Evolutionary conservation across 805 yeast genomes (phyloP).

Genomic region (Candida chauliodis): DNA sequence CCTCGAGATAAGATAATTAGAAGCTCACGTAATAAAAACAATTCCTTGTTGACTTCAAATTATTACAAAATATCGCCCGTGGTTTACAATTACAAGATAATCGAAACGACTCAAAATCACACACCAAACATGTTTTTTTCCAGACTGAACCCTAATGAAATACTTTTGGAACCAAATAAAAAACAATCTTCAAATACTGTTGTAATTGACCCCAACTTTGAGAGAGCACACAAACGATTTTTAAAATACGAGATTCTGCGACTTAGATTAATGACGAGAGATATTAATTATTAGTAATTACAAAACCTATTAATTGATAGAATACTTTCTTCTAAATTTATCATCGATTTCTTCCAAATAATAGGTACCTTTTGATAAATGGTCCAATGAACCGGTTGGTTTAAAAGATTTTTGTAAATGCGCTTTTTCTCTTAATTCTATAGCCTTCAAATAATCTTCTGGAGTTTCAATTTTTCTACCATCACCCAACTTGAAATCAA

Average conservation of each 20-base stretch:
- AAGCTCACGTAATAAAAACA: conserved; percentile 1
- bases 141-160: too few species aligned
- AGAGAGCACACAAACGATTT: neutral
- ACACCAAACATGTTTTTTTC: too few species aligned
- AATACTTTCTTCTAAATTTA: conserved; percentile 80
- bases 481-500: conserved; percentile 61
- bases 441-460: conserved; percentile 73
- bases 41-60: neutral
- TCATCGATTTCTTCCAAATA: conserved; percentile 84
- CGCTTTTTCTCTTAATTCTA: conserved; percentile 82
- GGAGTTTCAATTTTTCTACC: conserved; percentile 70
- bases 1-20: neutral
- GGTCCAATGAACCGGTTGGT: conserved; percentile 78
- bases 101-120: too few species aligned
- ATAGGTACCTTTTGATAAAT: conserved; percentile 71
- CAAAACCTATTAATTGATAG: conserved; percentile 54
- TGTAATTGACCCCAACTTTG: neutral
- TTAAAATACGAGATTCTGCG: neutral
- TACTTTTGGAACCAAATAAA: neutral
- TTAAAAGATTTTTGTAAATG: conserved; percentile 75
- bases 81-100: too few species aligned
- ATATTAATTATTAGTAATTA: too few species aligned
- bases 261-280: neutral
- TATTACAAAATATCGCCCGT: neutral
- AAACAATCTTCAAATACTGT: neutral